Base-by-base conservation (phyloP, 345 rosid genomes). In the Acer campestre region DNA sequence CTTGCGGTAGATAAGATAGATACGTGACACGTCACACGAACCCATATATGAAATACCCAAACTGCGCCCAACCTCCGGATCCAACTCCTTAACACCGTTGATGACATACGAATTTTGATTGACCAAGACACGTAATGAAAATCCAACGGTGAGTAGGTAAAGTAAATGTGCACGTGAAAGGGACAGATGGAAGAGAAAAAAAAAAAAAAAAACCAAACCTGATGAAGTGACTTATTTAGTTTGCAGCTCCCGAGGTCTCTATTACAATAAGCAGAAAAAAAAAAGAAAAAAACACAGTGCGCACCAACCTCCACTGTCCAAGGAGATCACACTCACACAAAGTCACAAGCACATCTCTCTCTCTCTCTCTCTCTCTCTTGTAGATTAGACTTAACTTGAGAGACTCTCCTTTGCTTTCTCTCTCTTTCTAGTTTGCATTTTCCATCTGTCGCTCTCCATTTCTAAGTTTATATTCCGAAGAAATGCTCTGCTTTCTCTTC, bases 211-310 rank as follows among this genome's bases (percentile, higher is more conserved):
- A 29, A 23, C 13, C 12, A 64, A 78, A 70, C 77, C 86, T 80
- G 79, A 64, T 68, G 83, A 86, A 85, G 87, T 79, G 90, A 81
- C 86, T 88, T 78, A 58, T 85, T 88, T 56, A 53, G 76, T 73
- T 81, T 48, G 74, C 85, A 72, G 79, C 87, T 83, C 82, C 81
- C 87, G 83, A 89, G 85, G 86, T 67, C 38, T 62, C 51, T 70
- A 48, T 17, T 7, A 25, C 69, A 44, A 16, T 22, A 3, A n/a
- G 27, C 61, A n/a, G 1, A 31, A 3, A 2, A 2, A 29, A 29
- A 29, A 10, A 44, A 40, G 20, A 20, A 16, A n/a, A 25, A 31
- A 9, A 71, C 81, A 78, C 79, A 64, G 88, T 81, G 84, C 85
- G 75, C 77, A 84, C 80, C 79, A 67, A 63, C 79, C 87, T 83